phyloP scores from a whole-genome alignment of 2,329 filamentous ascomycete species.

The Xylariaceae sp. region DNA sequence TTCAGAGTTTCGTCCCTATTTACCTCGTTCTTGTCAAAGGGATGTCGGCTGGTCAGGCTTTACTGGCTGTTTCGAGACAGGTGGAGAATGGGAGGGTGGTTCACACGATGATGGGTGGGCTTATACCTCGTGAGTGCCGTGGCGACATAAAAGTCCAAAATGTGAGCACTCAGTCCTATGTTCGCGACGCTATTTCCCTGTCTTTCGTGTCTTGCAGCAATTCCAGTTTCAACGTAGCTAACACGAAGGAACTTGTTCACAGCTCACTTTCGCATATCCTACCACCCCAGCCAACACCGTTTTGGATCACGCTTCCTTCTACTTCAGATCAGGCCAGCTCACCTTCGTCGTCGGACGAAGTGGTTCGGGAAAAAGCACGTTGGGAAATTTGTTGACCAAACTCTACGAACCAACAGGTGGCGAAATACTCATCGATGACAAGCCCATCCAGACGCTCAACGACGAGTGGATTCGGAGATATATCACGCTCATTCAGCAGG shows the following conservation, averaged over 20 bases:
- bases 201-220: not conserved
- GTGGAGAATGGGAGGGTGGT: constrained; percentile 24
- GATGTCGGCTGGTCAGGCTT: constrained; percentile 63
- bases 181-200: no score
- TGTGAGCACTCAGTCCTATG: no score
- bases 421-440: constrained; percentile 64
- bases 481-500: constrained; percentile 77
- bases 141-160: constrained; percentile 68
- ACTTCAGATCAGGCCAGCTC: constrained; percentile 67
- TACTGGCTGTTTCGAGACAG: constrained; percentile 45
- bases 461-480: constrained; percentile 71
- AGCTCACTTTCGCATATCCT: constrained; percentile 83
- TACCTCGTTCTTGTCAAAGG: constrained; percentile 77
- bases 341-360: constrained; percentile 82
- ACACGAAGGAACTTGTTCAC: constrained; percentile 1
- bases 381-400: constrained; percentile 73
- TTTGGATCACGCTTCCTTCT: constrained; percentile 60
- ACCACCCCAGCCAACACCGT: constrained; percentile 58
- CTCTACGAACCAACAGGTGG: constrained; percentile 69
- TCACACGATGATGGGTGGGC: constrained; percentile 29
- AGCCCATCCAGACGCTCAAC: constrained; percentile 58
- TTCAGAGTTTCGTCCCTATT: constrained; percentile 72
- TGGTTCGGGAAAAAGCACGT: constrained; percentile 88
- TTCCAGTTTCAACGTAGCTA: constrained; percentile 13
- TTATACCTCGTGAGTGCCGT: constrained; percentile 43